Base-by-base conservation (phyloP, 306 rosid species). In the Casuarina glauca region DNA sequence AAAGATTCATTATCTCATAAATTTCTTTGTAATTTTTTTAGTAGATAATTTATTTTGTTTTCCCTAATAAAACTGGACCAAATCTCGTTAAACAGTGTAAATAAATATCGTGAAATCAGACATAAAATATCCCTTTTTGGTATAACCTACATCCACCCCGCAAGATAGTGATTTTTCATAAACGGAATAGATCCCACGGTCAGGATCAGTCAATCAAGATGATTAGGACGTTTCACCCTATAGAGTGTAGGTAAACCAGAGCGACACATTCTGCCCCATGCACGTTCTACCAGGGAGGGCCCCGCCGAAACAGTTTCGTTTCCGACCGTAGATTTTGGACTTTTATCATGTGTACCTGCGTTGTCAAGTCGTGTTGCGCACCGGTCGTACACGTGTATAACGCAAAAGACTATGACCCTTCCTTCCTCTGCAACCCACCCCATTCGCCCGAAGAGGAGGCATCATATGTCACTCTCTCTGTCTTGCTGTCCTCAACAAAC, bases 381-480 rank as follows among this genome's bases (percentile, higher is more conserved):
- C 9, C 48, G 1, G 53, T 77, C 80, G 71, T 75, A 74, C 78
- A 83, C 81, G 86, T 83, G 83, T 72, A 11, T 41, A 36, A 45
- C 42, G 9, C 16, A 38, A 26, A 26, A 43, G 80, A 83, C 39
- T 10, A 78, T 62, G 86, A 79, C 86, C 71, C 20, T 75, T 79
- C 83, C 71, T 38, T 32, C 19, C 3, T 9, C 38, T 45, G 67
- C 75, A 75, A 26, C 78, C 78, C 35, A 64, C 55, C 19, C 75
- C 61, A 82, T 69, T 78, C 60, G 79, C 44, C 41, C 9, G 54
- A 69, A 75, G 62, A 9, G 41, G 61, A 72, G 67, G 71, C 50
- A 81, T 61, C 84, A 73, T 52, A 64, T 61, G 82, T 83, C 86
- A 39, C 11, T 61, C 43, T 83, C 43, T 83, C 83, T 35, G 20